These are phyloP conservation scores for Sporothrix phasma DNA, from an alignment of 2,329 filamentous ascomycete species.

Conservation along the genomic window DNA sequence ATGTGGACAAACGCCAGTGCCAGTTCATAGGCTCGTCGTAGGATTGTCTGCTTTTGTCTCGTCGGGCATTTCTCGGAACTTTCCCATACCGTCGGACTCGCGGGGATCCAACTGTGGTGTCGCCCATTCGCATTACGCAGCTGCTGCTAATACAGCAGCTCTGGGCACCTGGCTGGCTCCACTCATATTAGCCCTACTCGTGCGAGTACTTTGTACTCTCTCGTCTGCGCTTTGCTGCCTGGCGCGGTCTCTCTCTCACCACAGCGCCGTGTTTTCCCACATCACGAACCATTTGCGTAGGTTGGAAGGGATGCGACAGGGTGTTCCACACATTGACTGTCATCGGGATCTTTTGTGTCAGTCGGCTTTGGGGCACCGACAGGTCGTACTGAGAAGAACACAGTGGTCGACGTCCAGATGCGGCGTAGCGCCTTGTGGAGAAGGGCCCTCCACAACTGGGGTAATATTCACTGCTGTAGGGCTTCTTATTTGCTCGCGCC, in stretches of 20 bases:
- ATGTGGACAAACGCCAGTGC: neutral
- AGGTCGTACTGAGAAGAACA: too few species aligned
- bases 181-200: neutral
- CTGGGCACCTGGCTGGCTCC: neutral
- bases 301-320: neutral
- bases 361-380: neutral
- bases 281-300: too few species aligned
- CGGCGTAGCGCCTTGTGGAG: slow-evolving; percentile 14
- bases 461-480: slow-evolving; percentile 3
- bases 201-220: neutral
- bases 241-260: too few species aligned
- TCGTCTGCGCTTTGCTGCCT: too few species aligned
- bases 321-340: neutral
- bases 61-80: slow-evolving; percentile 1
- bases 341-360: neutral
- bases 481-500: neutral
- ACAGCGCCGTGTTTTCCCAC: too few species aligned
- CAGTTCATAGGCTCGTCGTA: too few species aligned
- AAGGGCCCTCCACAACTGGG: slow-evolving; percentile 11
- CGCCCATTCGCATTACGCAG: neutral
- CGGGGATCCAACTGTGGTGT: too few species aligned
- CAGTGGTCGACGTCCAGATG: neutral
- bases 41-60: neutral
- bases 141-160: neutral
- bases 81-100: too few species aligned